Conservation (phyloP, 2,329 filamentous ascomycete species). For the Xylaria sp. region DNA sequence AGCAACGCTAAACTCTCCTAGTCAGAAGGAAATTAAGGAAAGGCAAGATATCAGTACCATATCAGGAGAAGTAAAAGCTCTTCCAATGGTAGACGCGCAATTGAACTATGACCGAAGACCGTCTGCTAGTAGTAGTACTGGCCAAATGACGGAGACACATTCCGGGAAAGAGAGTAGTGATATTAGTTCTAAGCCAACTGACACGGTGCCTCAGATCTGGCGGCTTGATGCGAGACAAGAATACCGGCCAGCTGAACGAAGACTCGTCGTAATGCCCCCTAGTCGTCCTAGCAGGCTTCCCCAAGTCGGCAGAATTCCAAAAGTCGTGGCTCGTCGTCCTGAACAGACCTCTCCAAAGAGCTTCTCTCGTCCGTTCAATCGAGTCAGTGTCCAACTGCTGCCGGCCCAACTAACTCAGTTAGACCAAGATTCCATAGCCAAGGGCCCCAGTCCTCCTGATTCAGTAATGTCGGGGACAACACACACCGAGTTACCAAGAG, state of each 20-base stretch:
- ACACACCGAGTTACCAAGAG: constrained; percentile 46
- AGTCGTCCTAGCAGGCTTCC: constrained; percentile 72
- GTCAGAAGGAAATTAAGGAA: constrained; percentile 56
- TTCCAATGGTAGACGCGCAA: constrained; percentile 37
- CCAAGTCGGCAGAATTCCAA: constrained; percentile 87
- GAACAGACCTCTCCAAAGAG: constrained; percentile 78
- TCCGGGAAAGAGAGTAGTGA: background rate
- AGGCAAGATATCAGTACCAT: constrained; percentile 59
- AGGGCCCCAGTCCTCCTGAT: constrained; percentile 59
- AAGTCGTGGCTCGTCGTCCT: constrained; percentile 76
- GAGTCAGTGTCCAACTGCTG: constrained; percentile 60
- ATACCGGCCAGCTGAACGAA: background rate
- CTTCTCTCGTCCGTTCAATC: constrained; percentile 85
- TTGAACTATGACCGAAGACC: constrained; percentile 32
- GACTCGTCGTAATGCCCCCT: constrained; percentile 17
- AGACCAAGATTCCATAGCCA: constrained; percentile 58
- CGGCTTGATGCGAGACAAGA: constrained; percentile 30
- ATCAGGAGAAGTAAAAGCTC: constrained; percentile 61
- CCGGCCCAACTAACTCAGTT: constrained; percentile 46
- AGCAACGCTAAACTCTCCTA: constrained; percentile 69
- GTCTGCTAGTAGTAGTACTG: constrained; percentile 35
- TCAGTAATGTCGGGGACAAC: constrained; percentile 55
- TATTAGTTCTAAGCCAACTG: constrained; percentile 17
- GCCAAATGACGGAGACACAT: background rate
- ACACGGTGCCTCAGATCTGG: constrained; percentile 29